Percentiles rank a stretch among this genome's conserved stretches.
Evolutionary conservation across 2,329 filamentous ascomycete genomes (phyloP).

Genomic region (Juglanconis juglandina): DNA sequence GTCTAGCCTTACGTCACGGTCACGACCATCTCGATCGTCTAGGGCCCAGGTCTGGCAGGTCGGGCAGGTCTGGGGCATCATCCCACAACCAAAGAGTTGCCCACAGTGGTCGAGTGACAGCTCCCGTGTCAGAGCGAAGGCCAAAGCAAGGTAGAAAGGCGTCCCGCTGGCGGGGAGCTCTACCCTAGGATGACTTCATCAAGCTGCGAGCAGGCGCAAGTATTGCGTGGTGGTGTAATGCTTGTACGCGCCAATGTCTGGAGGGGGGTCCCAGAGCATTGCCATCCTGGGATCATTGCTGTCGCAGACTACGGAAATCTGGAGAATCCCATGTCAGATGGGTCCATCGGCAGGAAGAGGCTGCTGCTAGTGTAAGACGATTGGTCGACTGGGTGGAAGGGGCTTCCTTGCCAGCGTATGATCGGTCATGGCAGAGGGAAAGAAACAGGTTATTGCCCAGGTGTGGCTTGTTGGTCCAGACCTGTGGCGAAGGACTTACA

Average conservation of each 20-base stretch:
- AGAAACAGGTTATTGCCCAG: conserved; percentile 21
- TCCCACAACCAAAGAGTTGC: too few species aligned
- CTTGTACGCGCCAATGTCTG: background rate
- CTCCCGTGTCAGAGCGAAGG: background rate
- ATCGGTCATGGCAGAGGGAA: conserved; percentile 6
- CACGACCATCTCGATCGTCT: conserved; percentile 18
- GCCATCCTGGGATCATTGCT: background rate
- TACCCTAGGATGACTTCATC: conserved; percentile 20
- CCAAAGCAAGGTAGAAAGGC: background rate
- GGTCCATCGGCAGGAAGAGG: background rate
- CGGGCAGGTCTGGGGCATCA: too few species aligned
- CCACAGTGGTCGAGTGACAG: background rate
- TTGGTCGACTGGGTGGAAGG: conserved; percentile 9
- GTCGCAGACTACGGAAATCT: background rate
- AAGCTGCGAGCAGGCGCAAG: background rate
- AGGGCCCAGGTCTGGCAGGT: background rate
- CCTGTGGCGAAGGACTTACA: conserved; percentile 20
- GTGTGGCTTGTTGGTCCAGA: conserved; percentile 20
- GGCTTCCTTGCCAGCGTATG: conserved; percentile 8
- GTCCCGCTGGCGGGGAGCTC: conserved; percentile 3
- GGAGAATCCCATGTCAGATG: background rate
- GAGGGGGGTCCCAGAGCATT: background rate
- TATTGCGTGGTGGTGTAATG: conserved; percentile 6
- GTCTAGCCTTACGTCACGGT: conserved; percentile 18
- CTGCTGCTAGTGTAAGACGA: conserved; percentile 15